Base-by-base conservation (phyloP, 169 alveolate genomes). In the Cryptosporidium sp. region DNA sequence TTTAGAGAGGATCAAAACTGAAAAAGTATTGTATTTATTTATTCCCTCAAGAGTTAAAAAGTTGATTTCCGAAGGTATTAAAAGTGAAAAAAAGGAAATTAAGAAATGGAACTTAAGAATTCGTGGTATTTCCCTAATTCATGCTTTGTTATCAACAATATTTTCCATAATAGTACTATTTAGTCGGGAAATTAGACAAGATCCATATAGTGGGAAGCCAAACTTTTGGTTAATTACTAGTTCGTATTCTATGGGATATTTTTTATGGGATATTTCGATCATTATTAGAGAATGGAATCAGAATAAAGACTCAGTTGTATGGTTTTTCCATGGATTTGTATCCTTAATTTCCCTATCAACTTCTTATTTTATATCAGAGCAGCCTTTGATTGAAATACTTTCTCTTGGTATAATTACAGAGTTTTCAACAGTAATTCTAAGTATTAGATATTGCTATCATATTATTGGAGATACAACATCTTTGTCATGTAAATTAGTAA, bases 281-380 rank as follows among this genome's bases (percentile, higher is more conserved):
- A 80, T 80, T 21, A 44, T 80, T 10, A 80, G 89, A 45, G 80
- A 80, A 2, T 80, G 89, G 89, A 60, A 29, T 21, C 75, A 80
- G 60, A 80, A 80, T 18, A 80, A 62, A 37, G 89, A 80, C 51
- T 80, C 89, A 10, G 12, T 10, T 80, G 89, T 80, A n/a, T 80
- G 89, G 89, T 51, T 80, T 21, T 80, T 80, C 31, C 89, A 80
- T 80, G 89, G 89, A 62, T 62, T 39, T 42, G 89, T 80, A n/a
- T 80, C 89, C 0, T 29, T 80, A 26, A 10, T 80, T 42, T 60
- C 89, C 31, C 3, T 80, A 60, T 39, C 35, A 33, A 39, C 56
- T 62, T 80, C 89, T 26, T 80, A 14, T 44, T 23, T 80, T 29
- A 23, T 80, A 9, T 69, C 73, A 44, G 89, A 80, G 8, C 89